Conservation (phyloP, 1,284 basidiomycete genomes). For the Sphagnurus paluster region DNA sequence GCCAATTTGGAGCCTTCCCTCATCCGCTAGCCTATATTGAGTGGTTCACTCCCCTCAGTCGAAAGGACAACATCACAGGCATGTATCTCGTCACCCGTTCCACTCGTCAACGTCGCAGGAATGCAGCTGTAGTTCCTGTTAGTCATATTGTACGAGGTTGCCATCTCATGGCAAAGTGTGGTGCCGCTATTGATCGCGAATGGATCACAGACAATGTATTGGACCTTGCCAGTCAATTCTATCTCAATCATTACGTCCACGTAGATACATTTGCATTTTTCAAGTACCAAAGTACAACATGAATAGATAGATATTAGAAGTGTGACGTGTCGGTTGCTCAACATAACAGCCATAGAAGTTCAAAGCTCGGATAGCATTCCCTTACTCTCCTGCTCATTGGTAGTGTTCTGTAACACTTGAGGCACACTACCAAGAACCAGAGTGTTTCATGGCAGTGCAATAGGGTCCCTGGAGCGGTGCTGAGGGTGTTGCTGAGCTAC, state of each 20-base stretch:
- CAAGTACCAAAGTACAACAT: too few relatives aligned
- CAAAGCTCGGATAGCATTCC: too few relatives aligned
- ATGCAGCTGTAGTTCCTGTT: conserved; percentile 13
- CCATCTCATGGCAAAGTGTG: conserved; percentile 20
- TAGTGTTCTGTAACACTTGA: too few relatives aligned
- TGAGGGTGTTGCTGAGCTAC: too few relatives aligned
- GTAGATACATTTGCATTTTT: conserved; percentile 13
- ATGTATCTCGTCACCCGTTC: conserved; percentile 17
- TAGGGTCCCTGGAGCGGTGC: too few relatives aligned
- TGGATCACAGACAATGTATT: conserved; percentile 14
- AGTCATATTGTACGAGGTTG: conserved; percentile 10
- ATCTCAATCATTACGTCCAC: conserved; percentile 13
- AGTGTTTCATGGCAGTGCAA: too few relatives aligned
- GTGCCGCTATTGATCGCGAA: conserved; percentile 8
- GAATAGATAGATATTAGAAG: too few relatives aligned
- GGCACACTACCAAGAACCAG: too few relatives aligned
- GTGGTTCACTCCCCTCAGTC: conserved; percentile 23
- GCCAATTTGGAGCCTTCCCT: conserved; percentile 13
- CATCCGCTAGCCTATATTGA: conserved; percentile 24
- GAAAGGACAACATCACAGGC: conserved; percentile 11
- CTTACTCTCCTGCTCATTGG: too few relatives aligned
- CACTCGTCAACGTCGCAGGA: conserved; percentile 8
- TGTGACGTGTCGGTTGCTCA: too few relatives aligned
- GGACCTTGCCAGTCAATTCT: conserved; percentile 12
- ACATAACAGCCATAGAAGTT: too few relatives aligned